Conservation (phyloP, 208 protist genomes). For the Leishmania guyanensis region DNA sequence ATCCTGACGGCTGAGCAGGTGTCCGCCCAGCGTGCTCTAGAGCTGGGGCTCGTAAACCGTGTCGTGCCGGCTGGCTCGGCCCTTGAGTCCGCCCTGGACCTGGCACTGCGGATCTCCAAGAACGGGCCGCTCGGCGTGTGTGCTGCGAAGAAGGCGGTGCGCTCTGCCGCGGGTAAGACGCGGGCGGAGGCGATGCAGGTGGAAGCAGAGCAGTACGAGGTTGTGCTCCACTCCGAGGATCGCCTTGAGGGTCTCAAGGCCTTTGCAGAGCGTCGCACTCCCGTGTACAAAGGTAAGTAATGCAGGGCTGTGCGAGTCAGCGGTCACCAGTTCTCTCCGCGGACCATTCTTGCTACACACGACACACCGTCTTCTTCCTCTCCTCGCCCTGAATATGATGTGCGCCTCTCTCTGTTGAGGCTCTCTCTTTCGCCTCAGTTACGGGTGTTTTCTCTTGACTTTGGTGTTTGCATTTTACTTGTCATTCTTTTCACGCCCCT, state of each 20-base stretch:
- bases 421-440: background rate
- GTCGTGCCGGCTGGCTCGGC: slow-evolving; percentile 48
- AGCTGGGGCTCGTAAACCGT: slow-evolving; percentile 80
- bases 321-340: background rate
- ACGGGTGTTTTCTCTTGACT: background rate
- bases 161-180: slow-evolving; percentile 53
- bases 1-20: slow-evolving; percentile 85
- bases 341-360: background rate
- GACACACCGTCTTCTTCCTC: background rate
- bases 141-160: slow-evolving; percentile 87
- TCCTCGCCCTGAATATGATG: background rate
- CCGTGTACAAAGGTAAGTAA: slow-evolving; percentile 87
- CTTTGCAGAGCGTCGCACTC: slow-evolving; percentile 91
- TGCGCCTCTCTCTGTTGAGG: background rate
- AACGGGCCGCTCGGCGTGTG: slow-evolving; percentile 87
- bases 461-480: background rate
- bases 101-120: slow-evolving; percentile 54
- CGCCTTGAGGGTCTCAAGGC: slow-evolving; percentile 88
- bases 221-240: slow-evolving; percentile 87
- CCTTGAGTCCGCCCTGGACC: slow-evolving; percentile 29
- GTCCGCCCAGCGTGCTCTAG: slow-evolving; percentile 47
- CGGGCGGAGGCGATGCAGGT: slow-evolving; percentile 63
- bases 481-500: background rate
- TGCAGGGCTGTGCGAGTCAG: background rate
- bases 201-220: slow-evolving; percentile 84